Percentiles rank a stretch among this genome's conserved stretches.
phyloP scores from a whole-genome alignment of 2,329 filamentous ascomycete species.

The Waltergamsia citrina region DNA sequence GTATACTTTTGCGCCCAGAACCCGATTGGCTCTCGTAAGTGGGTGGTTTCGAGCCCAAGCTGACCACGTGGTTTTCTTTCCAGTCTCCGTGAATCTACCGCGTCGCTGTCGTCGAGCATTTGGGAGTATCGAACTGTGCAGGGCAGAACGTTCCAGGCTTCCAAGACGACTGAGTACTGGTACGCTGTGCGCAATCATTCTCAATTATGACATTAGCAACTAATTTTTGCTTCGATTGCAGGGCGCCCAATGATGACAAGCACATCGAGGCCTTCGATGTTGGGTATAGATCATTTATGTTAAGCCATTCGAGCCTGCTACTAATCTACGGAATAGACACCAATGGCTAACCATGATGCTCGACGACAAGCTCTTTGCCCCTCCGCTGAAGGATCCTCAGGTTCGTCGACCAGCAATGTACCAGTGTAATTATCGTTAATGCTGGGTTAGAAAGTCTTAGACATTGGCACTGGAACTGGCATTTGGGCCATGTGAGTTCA shows the following conservation, averaged over 20 bases:
- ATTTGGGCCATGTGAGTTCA: conserved; percentile 41
- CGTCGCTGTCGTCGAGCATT: conserved; percentile 16
- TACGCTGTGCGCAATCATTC: neutral
- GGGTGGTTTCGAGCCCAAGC: no score
- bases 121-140: conserved; percentile 16
- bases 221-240: no score
- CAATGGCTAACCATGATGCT: conserved; percentile 16
- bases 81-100: conserved; percentile 8
- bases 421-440: conserved; percentile 8
- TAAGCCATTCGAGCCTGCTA: neutral
- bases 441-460: conserved; percentile 23
- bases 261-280: conserved; percentile 15
- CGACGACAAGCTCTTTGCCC: conserved; percentile 12
- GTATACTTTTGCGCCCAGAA: no score
- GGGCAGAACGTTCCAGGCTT: conserved; percentile 19
- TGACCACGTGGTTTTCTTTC: no score
- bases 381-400: no score
- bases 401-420: no score
- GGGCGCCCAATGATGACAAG: conserved; percentile 16
- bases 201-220: no score
- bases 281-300: conserved; percentile 2
- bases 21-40: no score
- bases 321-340: no score
- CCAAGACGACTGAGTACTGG: conserved; percentile 11
- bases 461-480: conserved; percentile 47